Base-by-base conservation (phyloP, 2,329 filamentous ascomycete genomes). In the Trichoderma sp. region DNA sequence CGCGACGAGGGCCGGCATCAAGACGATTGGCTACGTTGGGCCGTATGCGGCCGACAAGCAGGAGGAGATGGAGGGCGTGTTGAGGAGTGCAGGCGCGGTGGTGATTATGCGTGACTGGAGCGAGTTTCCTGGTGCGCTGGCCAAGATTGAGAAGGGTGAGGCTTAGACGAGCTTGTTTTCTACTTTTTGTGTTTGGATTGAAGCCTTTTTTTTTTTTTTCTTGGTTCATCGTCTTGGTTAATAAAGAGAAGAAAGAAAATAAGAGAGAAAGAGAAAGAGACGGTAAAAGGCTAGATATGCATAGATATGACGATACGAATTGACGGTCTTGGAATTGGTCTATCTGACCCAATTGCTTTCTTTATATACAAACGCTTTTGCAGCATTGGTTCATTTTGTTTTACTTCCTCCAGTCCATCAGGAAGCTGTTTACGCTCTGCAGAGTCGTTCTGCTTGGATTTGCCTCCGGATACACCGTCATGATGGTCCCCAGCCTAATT, bases 371-470 rank as follows among this genome's bases (percentile, higher is more conserved):
- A 28, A 7, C 13, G 1, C 2, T 24, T 28, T 26, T 28, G 24
- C 49, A 26, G 13, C 14, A 26, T 24, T 28, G 4, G 2, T 34
- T n/a, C 13, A 18, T 28, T 7, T 3, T 61, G 8, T 28, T 11
- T 51, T 4, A 67, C 18, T 73, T 79, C 56, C 76, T 75, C 79
- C 81, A 83, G 68, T 85, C 85, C 89, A 98, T 95, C 63, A 98
- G 81, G 75, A 93, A 97, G 67, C 92, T 92, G 79, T 98, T 97
- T 5, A 98, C 91, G 73, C 93, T 95, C 79, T 97, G 94, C 46
- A 98, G 81, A 0, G 94, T 97, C 26, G 92, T 86, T 43, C 96
- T 85, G 71, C 90, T 94, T 0, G 95, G 94, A 76, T 96, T 97
- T 2, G 90, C 91, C 73, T 91, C 89, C 0, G 94, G 91, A 76